Conservation (phyloP, 176 grass and related monocot species). For the Olyra latifolia region DNA sequence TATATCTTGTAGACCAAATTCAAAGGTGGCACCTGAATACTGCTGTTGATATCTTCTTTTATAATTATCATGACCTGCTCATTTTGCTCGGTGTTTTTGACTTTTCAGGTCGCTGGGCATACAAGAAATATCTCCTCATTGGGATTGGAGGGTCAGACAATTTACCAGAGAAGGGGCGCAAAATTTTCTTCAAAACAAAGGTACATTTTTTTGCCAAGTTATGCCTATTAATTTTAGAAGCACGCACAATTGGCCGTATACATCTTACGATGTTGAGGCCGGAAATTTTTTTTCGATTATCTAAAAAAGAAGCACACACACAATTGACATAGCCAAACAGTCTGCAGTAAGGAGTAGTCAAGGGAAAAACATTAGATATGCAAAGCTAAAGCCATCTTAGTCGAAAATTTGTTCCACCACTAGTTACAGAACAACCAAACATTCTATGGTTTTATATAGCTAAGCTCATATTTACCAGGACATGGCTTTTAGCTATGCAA, state of each 20-base stretch:
- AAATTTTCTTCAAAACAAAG: constrained; percentile 60
- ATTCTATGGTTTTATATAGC: too few relatives aligned
- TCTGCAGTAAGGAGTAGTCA: too few relatives aligned
- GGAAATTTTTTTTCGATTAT: too few relatives aligned
- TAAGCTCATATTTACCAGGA: too few relatives aligned
- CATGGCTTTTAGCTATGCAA: neutral
- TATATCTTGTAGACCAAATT: constrained; percentile 54
- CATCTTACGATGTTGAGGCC: too few relatives aligned
- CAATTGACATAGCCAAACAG: too few relatives aligned
- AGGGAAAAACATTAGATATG: too few relatives aligned
- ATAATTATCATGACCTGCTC: constrained; percentile 5
- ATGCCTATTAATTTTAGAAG: constrained; percentile 3
- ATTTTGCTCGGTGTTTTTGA: constrained; percentile 31
- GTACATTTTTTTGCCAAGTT: constrained; percentile 38
- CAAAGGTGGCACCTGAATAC: constrained; percentile 50
- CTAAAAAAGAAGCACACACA: too few relatives aligned
- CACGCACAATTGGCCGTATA: neutral
- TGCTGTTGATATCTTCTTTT: constrained; percentile 31
- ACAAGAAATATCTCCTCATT: constrained; percentile 76
- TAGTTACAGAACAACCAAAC: too few relatives aligned
- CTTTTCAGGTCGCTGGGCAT: constrained; percentile 55
- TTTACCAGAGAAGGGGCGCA: constrained; percentile 72
- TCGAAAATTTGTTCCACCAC: too few relatives aligned
- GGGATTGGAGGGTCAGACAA: constrained; percentile 69
- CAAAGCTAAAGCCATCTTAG: too few relatives aligned